phyloP scores from a whole-genome alignment of 2,329 filamentous ascomycete genomes.

The Paramyrothecium sp. region DNA sequence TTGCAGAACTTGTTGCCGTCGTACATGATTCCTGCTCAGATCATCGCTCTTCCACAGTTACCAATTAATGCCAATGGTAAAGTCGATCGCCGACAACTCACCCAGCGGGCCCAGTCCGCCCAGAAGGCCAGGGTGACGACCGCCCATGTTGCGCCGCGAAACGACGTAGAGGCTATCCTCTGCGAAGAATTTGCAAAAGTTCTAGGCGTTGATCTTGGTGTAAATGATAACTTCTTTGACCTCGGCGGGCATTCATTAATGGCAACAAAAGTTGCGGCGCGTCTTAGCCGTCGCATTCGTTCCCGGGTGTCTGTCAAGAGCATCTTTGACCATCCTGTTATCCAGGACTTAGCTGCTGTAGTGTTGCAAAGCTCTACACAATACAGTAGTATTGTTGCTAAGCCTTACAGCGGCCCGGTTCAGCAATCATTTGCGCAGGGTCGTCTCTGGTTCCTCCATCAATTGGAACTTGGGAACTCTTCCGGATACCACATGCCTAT shows the following conservation, averaged over 20 bases:
- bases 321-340: not conserved
- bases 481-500: constrained; percentile 7
- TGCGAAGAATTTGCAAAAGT: not conserved
- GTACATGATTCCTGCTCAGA: not conserved
- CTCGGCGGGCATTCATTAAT: not conserved
- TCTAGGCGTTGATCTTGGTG: not conserved
- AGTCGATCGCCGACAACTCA: not conserved
- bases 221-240: not conserved
- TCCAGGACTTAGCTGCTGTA: not conserved
- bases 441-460: constrained; percentile 13
- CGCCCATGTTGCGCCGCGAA: not conserved
- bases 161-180: not conserved
- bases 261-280: not conserved
- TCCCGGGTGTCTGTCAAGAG: not conserved
- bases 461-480: constrained; percentile 3
- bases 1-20: not conserved
- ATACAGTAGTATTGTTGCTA: not conserved
- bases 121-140: not conserved
- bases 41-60: not conserved
- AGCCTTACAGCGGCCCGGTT: constrained; percentile 2
- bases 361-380: not conserved
- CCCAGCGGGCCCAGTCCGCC: not conserved
- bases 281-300: not conserved
- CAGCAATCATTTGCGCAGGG: constrained; percentile 14
- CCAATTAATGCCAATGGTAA: not conserved